phyloP scores from a whole-genome alignment of 352 stramenopile species.

The Pythium aphanidermatum region DNA sequence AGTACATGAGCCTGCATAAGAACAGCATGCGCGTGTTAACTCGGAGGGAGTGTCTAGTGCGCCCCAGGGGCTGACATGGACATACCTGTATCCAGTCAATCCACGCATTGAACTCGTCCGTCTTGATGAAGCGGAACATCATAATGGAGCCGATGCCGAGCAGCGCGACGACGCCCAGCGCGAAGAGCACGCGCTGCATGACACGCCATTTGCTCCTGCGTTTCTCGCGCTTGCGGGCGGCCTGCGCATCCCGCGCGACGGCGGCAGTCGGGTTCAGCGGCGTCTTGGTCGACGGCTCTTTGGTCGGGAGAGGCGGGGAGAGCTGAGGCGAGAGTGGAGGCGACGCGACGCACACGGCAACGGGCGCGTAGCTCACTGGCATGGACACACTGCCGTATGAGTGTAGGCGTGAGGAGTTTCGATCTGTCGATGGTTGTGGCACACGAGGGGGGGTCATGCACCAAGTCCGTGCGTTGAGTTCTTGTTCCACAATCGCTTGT shows the following conservation, averaged over 20 bases:
- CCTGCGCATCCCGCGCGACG: neutral
- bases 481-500: no score
- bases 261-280: conserved; percentile 9
- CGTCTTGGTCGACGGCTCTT: conserved; percentile 11
- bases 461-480: no score
- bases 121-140: conserved; percentile 33
- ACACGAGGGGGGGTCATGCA: no score
- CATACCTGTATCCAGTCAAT: conserved; percentile 46
- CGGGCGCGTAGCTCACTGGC: conserved; percentile 22
- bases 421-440: no score
- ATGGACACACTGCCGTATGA: no score
- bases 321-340: conserved; percentile 9
- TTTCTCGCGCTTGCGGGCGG: conserved; percentile 1
- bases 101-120: conserved; percentile 35
- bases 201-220: conserved; percentile 10
- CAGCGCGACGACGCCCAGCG: conserved; percentile 13
- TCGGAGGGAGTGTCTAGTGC: no score
- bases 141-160: conserved; percentile 20
- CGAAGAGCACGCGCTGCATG: conserved; percentile 17
- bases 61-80: neutral
- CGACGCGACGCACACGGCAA: conserved; percentile 1
- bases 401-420: no score
- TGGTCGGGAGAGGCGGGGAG: neutral
- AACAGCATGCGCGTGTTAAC: no score
- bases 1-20: conserved; percentile 25